Conservation (phyloP, 2,329 filamentous ascomycete species). For the Xylariaceae sp. region DNA sequence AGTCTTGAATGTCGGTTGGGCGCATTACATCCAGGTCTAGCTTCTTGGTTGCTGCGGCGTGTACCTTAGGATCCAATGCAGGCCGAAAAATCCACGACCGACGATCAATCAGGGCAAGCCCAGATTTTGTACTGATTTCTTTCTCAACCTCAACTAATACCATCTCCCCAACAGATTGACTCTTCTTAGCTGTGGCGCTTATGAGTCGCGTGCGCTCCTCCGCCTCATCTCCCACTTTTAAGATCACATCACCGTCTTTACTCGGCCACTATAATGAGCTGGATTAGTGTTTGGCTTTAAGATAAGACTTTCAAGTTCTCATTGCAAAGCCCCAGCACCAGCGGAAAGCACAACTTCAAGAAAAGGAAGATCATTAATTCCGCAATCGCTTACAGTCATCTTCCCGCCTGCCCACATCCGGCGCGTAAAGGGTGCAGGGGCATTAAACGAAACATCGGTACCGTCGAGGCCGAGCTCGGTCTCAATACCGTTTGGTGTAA, state of each 20-base stretch:
- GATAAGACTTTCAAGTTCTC: too few species aligned
- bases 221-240: slow-evolving; percentile 8
- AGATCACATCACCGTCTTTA: slow-evolving; percentile 32
- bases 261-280: too few species aligned
- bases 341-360: too few species aligned
- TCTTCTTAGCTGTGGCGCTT: slow-evolving; percentile 51
- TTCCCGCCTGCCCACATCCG: slow-evolving; percentile 66
- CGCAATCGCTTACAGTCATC: too few species aligned
- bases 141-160: slow-evolving; percentile 63
- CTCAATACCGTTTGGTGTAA: slow-evolving; percentile 55
- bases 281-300: too few species aligned
- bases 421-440: slow-evolving; percentile 55
- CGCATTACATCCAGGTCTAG: too few species aligned
- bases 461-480: slow-evolving; percentile 54
- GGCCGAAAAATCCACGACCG: slow-evolving; percentile 48
- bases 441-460: slow-evolving; percentile 58
- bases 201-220: slow-evolving; percentile 54
- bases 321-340: too few species aligned
- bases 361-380: too few species aligned
- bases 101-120: slow-evolving; percentile 50
- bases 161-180: slow-evolving; percentile 56
- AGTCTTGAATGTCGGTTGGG: too few species aligned
- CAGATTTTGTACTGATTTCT: slow-evolving; percentile 48
- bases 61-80: too few species aligned
- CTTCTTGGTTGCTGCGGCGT: too few species aligned